A percentile compares a stretch with the other conserved stretches of the same genome.
These are phyloP conservation scores for Cyclostephanos tholiformis DNA, from an alignment of 108 stramenopile species.

Conservation along the genomic window DNA sequence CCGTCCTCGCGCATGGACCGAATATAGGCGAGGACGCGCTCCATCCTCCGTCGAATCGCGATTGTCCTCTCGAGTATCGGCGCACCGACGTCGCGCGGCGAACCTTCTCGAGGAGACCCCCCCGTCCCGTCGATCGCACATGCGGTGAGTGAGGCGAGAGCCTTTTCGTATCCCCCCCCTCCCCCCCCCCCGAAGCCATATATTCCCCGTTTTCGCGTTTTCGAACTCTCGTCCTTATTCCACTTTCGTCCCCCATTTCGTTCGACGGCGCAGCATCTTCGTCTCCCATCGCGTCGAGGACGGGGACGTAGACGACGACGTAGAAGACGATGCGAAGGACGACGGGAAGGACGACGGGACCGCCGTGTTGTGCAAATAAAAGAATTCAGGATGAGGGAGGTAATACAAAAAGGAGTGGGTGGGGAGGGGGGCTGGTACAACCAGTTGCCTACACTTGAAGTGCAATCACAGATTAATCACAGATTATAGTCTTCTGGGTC, in stretches of 20 bases:
- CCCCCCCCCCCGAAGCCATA: not conserved
- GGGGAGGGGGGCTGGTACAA: no score
- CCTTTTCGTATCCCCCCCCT: slow-evolving; percentile 11
- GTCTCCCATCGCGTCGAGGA: slow-evolving; percentile 59
- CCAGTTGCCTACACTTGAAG: no score
- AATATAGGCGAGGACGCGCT: slow-evolving; percentile 21
- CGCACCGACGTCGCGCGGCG: slow-evolving; percentile 58
- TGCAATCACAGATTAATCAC: no score
- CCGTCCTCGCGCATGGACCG: slow-evolving; percentile 20
- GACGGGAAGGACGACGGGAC: not conserved
- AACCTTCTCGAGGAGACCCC: slow-evolving; percentile 56
- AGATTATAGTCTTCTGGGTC: no score
- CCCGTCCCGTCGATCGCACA: slow-evolving; percentile 59
- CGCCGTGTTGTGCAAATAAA: no score
- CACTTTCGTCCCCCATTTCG: no score
- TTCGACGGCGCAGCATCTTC: slow-evolving; percentile 45
- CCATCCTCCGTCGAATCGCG: slow-evolving; percentile 57
- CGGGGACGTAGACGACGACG: slow-evolving; percentile 6
- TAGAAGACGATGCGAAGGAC: no score
- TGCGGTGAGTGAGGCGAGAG: slow-evolving; percentile 17
- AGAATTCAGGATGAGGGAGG: no score
- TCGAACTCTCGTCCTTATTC: no score
- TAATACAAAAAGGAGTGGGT: no score
- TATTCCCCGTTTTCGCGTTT: no score
- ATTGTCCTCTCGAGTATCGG: slow-evolving; percentile 58